A percentile compares a stretch with the other conserved stretches of the same genome.
phyloP scores from a whole-genome alignment of 116 monocot genomes.

The Phalaenopsis hybrid region DNA sequence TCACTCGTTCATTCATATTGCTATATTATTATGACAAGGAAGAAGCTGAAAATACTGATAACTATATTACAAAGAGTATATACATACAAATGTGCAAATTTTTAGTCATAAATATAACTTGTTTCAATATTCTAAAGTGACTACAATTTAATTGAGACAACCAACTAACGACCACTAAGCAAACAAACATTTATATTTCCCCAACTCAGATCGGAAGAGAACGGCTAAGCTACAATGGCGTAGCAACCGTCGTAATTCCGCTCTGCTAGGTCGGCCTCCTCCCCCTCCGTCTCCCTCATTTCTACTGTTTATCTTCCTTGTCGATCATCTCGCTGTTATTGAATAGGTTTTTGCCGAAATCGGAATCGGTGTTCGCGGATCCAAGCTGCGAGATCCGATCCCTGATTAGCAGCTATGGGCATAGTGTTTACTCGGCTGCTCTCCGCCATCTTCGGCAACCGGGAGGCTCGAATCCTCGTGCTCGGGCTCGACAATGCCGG shows the following conservation, averaged over 20 bases:
- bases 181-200: no score
- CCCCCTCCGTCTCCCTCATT: background rate
- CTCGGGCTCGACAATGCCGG: constrained; percentile 99
- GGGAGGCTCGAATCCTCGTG: constrained; percentile 97
- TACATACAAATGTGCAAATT: no score
- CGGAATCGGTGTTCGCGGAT: background rate
- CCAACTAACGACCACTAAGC: no score
- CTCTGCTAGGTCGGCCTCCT: background rate
- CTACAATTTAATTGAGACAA: no score
- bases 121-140: no score
- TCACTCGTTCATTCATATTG: no score
- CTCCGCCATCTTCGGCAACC: constrained; percentile 84
- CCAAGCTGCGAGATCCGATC: constrained; percentile 4
- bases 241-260: background rate
- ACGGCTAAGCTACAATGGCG: no score
- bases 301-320: background rate
- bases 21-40: no score
- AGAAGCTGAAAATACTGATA: no score
- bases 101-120: no score
- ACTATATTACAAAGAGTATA: no score
- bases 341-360: background rate
- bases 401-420: constrained; percentile 43
- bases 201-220: no score
- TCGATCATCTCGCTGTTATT: background rate
- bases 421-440: constrained; percentile 89